Conservation (phyloP, 805 yeast species). For the Sugiyamaella lignohabitans region DNA sequence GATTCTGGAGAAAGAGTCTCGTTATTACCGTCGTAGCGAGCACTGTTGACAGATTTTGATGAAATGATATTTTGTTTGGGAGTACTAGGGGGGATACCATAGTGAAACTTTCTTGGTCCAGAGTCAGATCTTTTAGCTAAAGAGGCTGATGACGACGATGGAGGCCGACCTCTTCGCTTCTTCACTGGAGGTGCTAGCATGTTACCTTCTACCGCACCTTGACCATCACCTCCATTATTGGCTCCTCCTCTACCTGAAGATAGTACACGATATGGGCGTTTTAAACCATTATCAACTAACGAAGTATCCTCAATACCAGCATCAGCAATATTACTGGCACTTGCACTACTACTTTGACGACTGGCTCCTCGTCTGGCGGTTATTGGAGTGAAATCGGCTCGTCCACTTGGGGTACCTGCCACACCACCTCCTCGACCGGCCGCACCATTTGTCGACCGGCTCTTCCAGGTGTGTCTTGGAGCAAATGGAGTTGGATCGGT, state of each 20-base stretch:
- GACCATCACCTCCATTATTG: background rate
- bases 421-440: background rate
- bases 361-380: background rate
- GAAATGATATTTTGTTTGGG: background rate
- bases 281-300: background rate
- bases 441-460: conserved; percentile 17
- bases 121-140: background rate
- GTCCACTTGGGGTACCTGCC: background rate
- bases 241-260: background rate
- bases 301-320: background rate
- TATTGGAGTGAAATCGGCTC: no score
- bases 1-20: conserved; percentile 21
- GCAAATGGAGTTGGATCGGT: conserved; percentile 53
- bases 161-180: conserved; percentile 18
- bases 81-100: conserved; percentile 1
- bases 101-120: background rate
- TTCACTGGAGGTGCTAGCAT: conserved; percentile 1
- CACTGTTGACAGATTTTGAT: no score
- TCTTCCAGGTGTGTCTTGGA: conserved; percentile 39
- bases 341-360: background rate
- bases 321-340: background rate
- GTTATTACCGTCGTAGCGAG: conserved; percentile 2
- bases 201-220: background rate
- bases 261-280: background rate
- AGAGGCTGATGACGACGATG: no score